A percentile compares a stretch with the other conserved stretches of the same genome.
phyloP scores from a whole-genome alignment of 768 basidiomycete species.

The Psilocybe azurescens region DNA sequence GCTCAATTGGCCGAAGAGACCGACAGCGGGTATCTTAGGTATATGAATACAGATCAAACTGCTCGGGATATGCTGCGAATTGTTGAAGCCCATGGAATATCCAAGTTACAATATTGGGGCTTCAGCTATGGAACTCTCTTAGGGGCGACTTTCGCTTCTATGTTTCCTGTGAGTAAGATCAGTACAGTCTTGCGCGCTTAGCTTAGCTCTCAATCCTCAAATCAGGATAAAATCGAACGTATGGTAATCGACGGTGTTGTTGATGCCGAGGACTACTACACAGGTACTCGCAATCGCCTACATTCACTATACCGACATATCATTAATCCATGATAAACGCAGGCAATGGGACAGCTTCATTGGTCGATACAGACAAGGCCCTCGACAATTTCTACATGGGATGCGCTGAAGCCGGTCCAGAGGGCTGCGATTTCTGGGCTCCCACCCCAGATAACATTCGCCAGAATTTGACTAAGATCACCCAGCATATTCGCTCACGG shows the following conservation, averaged over 20 bases:
- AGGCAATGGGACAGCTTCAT: slow-evolving; percentile 38
- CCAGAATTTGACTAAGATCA: slow-evolving; percentile 38
- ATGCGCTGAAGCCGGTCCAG: slow-evolving; percentile 42
- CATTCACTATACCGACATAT: background rate
- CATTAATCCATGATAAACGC: slow-evolving; percentile 11
- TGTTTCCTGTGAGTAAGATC: slow-evolving; percentile 35
- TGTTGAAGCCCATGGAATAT: slow-evolving; percentile 33
- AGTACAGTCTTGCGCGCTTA: background rate
- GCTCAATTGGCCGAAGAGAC: slow-evolving; percentile 38
- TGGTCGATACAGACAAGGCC: slow-evolving; percentile 41
- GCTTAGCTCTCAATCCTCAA: background rate
- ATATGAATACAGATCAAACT: slow-evolving; percentile 42
- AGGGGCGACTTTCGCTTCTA: slow-evolving; percentile 36
- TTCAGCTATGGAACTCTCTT: slow-evolving; percentile 35
- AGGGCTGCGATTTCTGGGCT: slow-evolving; percentile 41
- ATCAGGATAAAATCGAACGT: slow-evolving; percentile 36
- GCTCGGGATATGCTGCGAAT: slow-evolving; percentile 45
- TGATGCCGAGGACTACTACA: slow-evolving; percentile 43
- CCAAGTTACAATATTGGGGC: slow-evolving; percentile 41
- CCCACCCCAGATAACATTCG: slow-evolving; percentile 34
- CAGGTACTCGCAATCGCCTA: slow-evolving; percentile 25
- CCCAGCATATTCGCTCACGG: slow-evolving; percentile 28
- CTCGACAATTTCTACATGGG: slow-evolving; percentile 39
- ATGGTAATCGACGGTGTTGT: slow-evolving; percentile 44
- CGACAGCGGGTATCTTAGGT: slow-evolving; percentile 30